Evolutionary conservation across 345 rosid genomes (phyloP).

Genomic region (Murraya koenigii): DNA sequence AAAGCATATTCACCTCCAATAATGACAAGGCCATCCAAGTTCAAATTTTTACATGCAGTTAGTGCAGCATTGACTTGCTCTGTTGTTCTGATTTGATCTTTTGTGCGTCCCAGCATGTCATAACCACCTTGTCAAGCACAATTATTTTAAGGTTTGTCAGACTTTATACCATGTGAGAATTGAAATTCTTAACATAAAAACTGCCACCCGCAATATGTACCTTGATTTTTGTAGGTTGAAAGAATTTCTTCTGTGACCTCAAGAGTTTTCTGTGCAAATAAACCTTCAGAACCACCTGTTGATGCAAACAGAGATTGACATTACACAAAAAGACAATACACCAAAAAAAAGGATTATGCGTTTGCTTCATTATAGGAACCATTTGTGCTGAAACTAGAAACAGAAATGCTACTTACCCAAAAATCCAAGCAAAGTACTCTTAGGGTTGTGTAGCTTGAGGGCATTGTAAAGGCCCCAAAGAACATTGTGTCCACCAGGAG

Average conservation of each 20-base stretch:
- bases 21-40: conserved; percentile 93
- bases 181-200: conserved; percentile 4
- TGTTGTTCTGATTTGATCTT: conserved; percentile 94
- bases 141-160: conserved; percentile 15
- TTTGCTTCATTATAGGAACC: background rate
- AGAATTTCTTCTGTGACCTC: conserved; percentile 82
- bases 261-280: conserved; percentile 89
- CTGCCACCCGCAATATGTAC: conserved; percentile 32
- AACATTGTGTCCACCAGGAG: conserved; percentile 98
- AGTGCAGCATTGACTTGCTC: conserved; percentile 94
- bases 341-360: background rate
- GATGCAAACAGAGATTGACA: background rate
- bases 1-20: conserved; percentile 67
- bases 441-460: conserved; percentile 77
- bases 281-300: conserved; percentile 96
- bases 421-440: conserved; percentile 74
- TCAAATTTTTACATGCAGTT: conserved; percentile 75
- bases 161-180: conserved; percentile 10
- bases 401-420: conserved; percentile 49
- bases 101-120: conserved; percentile 93
- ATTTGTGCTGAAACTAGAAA: background rate
- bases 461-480: conserved; percentile 89
- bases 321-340: too few species aligned
- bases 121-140: conserved; percentile 66
- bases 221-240: conserved; percentile 91